Evolutionary conservation across 2,329 filamentous ascomycete genomes (phyloP).

Genomic region (Pestalotiopsis sp.): DNA sequence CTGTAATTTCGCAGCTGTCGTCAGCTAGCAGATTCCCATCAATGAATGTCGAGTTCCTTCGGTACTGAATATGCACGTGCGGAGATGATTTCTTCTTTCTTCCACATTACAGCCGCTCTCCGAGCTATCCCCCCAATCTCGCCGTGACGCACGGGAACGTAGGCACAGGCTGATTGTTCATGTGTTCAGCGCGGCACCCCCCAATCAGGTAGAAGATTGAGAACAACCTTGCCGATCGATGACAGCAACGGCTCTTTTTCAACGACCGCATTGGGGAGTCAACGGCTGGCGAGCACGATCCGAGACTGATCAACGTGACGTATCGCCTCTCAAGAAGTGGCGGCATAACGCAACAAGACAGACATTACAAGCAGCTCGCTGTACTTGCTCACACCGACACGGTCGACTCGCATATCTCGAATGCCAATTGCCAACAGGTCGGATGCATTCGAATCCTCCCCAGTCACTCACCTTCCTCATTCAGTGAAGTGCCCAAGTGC

Average conservation of each 20-base stretch:
- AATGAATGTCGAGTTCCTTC: neutral
- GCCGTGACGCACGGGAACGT: neutral
- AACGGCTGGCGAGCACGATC: neutral
- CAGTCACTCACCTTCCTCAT: neutral
- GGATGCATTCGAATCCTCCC: neutral
- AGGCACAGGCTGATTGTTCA: neutral
- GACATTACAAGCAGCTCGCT: neutral
- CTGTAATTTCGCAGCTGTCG: constrained; percentile 6
- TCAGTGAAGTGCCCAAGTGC: neutral
- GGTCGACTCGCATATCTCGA: neutral
- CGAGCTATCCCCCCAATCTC: neutral
- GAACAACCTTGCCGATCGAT: neutral
- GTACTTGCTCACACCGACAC: neutral
- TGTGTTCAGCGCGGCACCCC: neutral
- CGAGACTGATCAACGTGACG: neutral
- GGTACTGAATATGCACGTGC: constrained; percentile 8
- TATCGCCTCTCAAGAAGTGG: neutral
- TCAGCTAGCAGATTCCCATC: constrained; percentile 12
- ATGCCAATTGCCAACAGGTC: neutral
- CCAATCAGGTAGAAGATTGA: neutral
- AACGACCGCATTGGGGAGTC: neutral
- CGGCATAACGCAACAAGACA: neutral
- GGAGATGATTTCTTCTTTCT: constrained; percentile 11
- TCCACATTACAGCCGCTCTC: constrained; percentile 6
- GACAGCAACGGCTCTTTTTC: neutral